These are phyloP conservation scores for Nyssa sinensis DNA, from an alignment of 148 eudicot genomes.

Conservation along the genomic window DNA sequence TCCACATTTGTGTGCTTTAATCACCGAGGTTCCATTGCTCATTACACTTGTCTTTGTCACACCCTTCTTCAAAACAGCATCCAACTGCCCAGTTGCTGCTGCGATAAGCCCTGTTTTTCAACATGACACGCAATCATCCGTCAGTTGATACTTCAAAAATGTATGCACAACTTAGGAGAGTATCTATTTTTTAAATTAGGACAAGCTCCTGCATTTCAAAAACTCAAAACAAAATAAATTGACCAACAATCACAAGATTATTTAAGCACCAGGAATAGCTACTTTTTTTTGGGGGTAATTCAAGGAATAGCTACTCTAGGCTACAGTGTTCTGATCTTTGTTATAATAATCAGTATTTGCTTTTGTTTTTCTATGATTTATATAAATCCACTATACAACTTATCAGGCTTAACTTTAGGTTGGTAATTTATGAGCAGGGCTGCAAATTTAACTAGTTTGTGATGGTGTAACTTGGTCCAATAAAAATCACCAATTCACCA, in stretches of 20 bases:
- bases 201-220: background rate
- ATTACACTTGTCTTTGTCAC: slow-evolving; percentile 18
- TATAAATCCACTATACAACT: too few relatives aligned
- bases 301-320: too few relatives aligned
- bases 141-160: background rate
- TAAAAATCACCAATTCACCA: background rate
- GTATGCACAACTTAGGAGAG: background rate
- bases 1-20: slow-evolving; percentile 32
- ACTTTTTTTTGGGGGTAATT: too few relatives aligned
- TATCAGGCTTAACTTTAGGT: too few relatives aligned
- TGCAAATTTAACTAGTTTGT: background rate
- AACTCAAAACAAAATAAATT: background rate
- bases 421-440: background rate
- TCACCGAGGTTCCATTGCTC: slow-evolving; percentile 36
- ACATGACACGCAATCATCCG: background rate
- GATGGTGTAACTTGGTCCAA: background rate
- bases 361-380: too few relatives aligned
- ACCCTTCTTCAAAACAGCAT: slow-evolving; percentile 40
- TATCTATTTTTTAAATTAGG: background rate
- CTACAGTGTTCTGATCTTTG: too few relatives aligned
- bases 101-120: slow-evolving; percentile 72
- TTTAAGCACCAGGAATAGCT: background rate
- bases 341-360: too few relatives aligned
- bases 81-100: slow-evolving; percentile 79
- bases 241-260: background rate